phyloP scores from a whole-genome alignment of 257 asterid genomes.

The Misopates orontium region DNA sequence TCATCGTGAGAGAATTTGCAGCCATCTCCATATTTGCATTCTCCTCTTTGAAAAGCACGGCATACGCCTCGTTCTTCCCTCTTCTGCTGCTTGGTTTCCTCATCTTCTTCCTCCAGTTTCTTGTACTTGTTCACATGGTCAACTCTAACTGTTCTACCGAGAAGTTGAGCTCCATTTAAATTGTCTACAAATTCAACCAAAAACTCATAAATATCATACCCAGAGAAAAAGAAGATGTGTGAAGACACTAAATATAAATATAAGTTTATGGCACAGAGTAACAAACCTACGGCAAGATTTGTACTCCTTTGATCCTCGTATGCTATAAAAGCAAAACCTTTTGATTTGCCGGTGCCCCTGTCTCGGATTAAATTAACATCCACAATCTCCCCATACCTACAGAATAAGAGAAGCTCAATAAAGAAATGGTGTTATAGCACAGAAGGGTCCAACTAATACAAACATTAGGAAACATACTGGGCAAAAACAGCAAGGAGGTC shows the following conservation, averaged over 20 bases:
- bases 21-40: conserved; percentile 77
- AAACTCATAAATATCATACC: background rate
- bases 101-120: conserved; percentile 93
- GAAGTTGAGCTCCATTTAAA: conserved; percentile 76
- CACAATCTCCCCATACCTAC: conserved; percentile 90
- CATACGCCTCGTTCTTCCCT: conserved; percentile 96
- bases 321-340: conserved; percentile 90
- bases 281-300: conserved; percentile 86
- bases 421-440: background rate
- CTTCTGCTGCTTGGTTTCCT: conserved; percentile 77
- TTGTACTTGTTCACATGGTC: conserved; percentile 82
- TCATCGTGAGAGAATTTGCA: conserved; percentile 95
- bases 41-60: conserved; percentile 91
- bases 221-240: too few species aligned
- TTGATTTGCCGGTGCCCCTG: conserved; percentile 91
- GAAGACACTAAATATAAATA: background rate
- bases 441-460: background rate
- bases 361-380: conserved; percentile 88
- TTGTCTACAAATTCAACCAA: conserved; percentile 53
- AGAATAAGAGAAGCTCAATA: conserved; percentile 12
- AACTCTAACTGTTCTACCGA: conserved; percentile 81
- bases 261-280: conserved; percentile 10
- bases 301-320: conserved; percentile 99
- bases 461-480: conserved; percentile 52
- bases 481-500: conserved; percentile 92